Evolutionary conservation across 2,329 filamentous ascomycete genomes (phyloP).

Genomic region (Ilyonectria robusta): DNA sequence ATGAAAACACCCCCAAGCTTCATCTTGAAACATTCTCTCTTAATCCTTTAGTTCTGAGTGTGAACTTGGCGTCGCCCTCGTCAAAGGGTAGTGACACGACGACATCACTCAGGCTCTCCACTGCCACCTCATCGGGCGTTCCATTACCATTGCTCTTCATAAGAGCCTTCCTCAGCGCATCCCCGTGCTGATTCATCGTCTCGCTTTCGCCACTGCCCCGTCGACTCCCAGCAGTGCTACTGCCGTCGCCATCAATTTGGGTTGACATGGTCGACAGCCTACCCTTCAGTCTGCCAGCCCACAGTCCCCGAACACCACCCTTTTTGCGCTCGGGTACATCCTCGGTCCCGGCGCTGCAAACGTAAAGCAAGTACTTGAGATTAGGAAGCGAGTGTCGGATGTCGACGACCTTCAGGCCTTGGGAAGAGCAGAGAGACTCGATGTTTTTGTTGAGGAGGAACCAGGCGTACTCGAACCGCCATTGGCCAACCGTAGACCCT

Average conservation of each 20-base stretch:
- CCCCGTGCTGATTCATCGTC: slow-evolving; percentile 54
- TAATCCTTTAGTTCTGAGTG: slow-evolving; percentile 69
- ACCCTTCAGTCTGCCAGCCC: slow-evolving; percentile 63
- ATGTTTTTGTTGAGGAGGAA: slow-evolving; percentile 98
- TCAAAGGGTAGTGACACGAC: slow-evolving; percentile 62
- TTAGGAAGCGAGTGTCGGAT: slow-evolving; percentile 94
- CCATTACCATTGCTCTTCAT: slow-evolving; percentile 43
- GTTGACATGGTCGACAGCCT: slow-evolving; percentile 50
- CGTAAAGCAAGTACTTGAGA: slow-evolving; percentile 91
- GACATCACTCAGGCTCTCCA: slow-evolving; percentile 38
- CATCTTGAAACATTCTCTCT: slow-evolving; percentile 61
- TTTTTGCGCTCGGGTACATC: slow-evolving; percentile 73
- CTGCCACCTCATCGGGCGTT: slow-evolving; percentile 32
- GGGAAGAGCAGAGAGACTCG: slow-evolving; percentile 75
- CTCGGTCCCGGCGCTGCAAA: slow-evolving; percentile 83
- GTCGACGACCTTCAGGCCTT: slow-evolving; percentile 86
- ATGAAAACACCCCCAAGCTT: background rate
- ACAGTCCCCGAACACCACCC: slow-evolving; percentile 72
- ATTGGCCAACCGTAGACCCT: slow-evolving; percentile 78
- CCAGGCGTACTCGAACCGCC: slow-evolving; percentile 95
- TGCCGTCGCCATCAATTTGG: slow-evolving; percentile 54
- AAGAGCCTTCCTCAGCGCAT: slow-evolving; percentile 58
- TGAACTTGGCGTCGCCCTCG: slow-evolving; percentile 62
- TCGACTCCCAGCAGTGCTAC: slow-evolving; percentile 57
- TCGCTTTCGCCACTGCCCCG: slow-evolving; percentile 63